Conservation (phyloP, 2,329 filamentous ascomycete species). For the Diaporthe australafricana region DNA sequence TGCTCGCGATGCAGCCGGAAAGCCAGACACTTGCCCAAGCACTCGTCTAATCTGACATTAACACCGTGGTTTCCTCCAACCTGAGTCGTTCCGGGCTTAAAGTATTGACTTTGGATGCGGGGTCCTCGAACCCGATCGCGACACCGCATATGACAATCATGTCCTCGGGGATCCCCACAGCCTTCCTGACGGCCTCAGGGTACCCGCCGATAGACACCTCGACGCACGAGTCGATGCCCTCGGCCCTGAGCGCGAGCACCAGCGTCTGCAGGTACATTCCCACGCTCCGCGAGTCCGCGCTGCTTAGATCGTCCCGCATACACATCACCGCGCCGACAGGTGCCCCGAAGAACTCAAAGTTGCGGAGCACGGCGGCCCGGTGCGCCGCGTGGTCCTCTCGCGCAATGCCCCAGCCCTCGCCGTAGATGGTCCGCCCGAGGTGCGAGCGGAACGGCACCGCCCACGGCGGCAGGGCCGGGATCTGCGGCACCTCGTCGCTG, state of each 20-base stretch:
- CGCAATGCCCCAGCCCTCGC: constrained; percentile 38
- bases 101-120: constrained; percentile 30
- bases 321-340: constrained; percentile 39
- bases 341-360: constrained; percentile 42
- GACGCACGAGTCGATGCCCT: constrained; percentile 37
- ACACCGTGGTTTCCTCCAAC: neutral
- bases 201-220: constrained; percentile 38
- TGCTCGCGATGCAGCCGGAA: neutral
- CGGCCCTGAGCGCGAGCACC: constrained; percentile 37
- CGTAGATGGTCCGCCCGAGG: constrained; percentile 39
- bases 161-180: constrained; percentile 35
- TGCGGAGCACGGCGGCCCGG: constrained; percentile 37
- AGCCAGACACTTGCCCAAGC: no score
- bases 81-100: neutral
- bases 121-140: constrained; percentile 39
- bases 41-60: neutral
- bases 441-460: constrained; percentile 28
- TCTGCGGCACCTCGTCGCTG: constrained; percentile 9
- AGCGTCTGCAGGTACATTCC: constrained; percentile 41
- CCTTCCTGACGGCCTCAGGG: constrained; percentile 34
- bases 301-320: constrained; percentile 37
- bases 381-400: constrained; percentile 36
- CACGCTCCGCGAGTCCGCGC: constrained; percentile 36
- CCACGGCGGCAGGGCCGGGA: constrained; percentile 29
- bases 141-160: constrained; percentile 38